Percentiles rank a stretch among this genome's conserved stretches.
Conservation (phyloP, 257 asterid species). For the Coffea canephora region DNA sequence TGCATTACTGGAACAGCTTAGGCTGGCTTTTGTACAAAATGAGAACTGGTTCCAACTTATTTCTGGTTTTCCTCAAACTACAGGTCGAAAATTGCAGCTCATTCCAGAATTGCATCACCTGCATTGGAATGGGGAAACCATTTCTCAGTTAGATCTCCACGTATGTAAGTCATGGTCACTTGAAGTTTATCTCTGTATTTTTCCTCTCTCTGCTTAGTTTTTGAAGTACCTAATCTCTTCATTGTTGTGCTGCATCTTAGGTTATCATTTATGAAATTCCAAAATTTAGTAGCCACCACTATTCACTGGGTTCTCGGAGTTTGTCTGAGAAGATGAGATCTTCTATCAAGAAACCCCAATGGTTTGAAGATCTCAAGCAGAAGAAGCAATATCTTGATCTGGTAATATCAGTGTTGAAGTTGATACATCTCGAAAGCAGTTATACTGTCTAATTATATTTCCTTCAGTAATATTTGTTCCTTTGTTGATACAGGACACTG, state of each 20-base stretch:
- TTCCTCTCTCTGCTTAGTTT: constrained; percentile 10
- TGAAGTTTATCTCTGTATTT: constrained; percentile 11
- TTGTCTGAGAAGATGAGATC: constrained; percentile 28
- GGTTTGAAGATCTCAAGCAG: constrained; percentile 69
- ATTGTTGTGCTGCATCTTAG: constrained; percentile 35
- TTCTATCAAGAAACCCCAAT: constrained; percentile 67
- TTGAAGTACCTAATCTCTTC: constrained; percentile 19
- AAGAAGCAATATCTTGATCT: constrained; percentile 48
- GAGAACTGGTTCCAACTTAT: constrained; percentile 53
- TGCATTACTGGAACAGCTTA: constrained; percentile 29
- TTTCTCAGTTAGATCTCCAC: constrained; percentile 71
- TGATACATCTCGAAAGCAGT: constrained; percentile 20
- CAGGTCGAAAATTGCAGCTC: constrained; percentile 28
- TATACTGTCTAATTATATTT: neutral
- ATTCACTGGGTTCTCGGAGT: constrained; percentile 49
- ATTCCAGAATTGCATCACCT: constrained; percentile 71
- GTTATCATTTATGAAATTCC: constrained; percentile 74
- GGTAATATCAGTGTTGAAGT: constrained; percentile 45
- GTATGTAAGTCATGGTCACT: constrained; percentile 83
- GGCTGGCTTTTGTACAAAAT: constrained; percentile 31
- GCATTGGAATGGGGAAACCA: constrained; percentile 55
- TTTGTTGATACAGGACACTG: constrained; percentile 53
- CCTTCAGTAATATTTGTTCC: neutral
- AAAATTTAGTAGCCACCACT: constrained; percentile 67
- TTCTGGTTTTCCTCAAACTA: constrained; percentile 29